Conservation (phyloP, 768 basidiomycete genomes). For the Lactarius pseudohatsudake region DNA sequence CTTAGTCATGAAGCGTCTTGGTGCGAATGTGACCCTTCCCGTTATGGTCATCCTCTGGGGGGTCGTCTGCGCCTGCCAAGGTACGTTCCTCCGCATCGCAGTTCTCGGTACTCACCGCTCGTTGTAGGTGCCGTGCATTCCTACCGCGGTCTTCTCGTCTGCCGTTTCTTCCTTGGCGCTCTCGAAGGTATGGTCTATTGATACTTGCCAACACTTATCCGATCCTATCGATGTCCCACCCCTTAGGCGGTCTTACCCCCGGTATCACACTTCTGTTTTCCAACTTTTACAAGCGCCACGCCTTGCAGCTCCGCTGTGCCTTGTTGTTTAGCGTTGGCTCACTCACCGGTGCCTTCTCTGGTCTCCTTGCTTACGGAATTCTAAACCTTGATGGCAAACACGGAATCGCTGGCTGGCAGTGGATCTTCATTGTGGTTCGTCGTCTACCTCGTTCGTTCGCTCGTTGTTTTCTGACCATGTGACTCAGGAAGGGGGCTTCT, state of each 20-base stretch:
- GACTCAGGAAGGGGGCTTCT: constrained; percentile 57
- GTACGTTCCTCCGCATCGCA: constrained; percentile 33
- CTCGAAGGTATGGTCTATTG: constrained; percentile 48
- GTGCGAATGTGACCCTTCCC: constrained; percentile 61
- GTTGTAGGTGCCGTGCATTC: constrained; percentile 44
- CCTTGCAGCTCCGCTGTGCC: constrained; percentile 37
- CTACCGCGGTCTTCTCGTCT: constrained; percentile 54
- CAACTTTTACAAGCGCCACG: constrained; percentile 32
- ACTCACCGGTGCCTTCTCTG: constrained; percentile 60
- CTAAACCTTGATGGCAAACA: constrained; percentile 52
- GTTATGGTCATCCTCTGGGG: constrained; percentile 66
- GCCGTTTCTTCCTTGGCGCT: constrained; percentile 50
- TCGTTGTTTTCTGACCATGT: neutral
- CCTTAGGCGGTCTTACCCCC: constrained; percentile 45
- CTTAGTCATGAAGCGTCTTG: constrained; percentile 40
- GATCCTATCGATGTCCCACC: neutral
- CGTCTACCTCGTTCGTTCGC: neutral
- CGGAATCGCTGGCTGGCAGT: constrained; percentile 59
- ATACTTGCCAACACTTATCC: neutral
- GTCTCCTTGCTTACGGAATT: constrained; percentile 60
- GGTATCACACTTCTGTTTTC: constrained; percentile 33
- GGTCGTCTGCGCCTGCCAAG: constrained; percentile 58
- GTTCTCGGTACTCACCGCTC: neutral
- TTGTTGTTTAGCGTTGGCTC: constrained; percentile 46
- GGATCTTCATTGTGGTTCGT: constrained; percentile 60